A percentile compares a stretch with the other conserved stretches of the same genome.
Conservation (phyloP, 345 rosid species). For the Leavenworthia alabamica region DNA sequence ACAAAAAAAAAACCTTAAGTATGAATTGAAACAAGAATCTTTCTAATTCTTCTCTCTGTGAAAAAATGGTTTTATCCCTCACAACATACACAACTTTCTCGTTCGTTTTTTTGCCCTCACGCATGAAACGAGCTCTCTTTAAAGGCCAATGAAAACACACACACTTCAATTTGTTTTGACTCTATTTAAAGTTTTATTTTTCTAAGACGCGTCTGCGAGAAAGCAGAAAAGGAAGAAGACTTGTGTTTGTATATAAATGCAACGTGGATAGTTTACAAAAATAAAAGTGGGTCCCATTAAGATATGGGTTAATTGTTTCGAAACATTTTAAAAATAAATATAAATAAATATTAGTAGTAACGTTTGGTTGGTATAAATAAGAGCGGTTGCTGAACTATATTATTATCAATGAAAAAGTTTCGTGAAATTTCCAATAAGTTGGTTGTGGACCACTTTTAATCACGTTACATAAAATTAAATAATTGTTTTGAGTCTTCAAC, state of each 20-base stretch:
- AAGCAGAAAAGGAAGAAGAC: too few relatives aligned
- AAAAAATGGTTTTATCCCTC: conserved; percentile 12
- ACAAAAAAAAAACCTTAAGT: neutral
- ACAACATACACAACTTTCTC: conserved; percentile 32
- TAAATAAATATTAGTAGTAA: neutral
- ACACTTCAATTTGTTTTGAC: neutral
- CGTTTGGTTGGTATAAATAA: conserved; percentile 18
- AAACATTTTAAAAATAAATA: neutral
- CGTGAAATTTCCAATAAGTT: conserved; percentile 1
- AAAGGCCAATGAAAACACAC: conserved; percentile 9
- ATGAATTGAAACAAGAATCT: neutral
- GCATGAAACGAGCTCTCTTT: conserved; percentile 19
- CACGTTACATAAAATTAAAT: neutral
- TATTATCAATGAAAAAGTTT: conserved; percentile 1
- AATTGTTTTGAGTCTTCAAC: neutral
- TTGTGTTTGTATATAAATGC: neutral
- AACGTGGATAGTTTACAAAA: conserved; percentile 4
- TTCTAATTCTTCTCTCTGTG: conserved; percentile 13
- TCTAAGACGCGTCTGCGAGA: conserved; percentile 14
- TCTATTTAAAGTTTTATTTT: neutral
- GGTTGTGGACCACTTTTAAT: conserved; percentile 7
- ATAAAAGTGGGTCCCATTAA: conserved; percentile 22
- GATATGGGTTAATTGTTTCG: conserved; percentile 4
- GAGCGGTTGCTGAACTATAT: conserved; percentile 22
- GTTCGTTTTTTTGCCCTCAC: conserved; percentile 16